Evolutionary conservation across 208 protist genomes (phyloP).

Genomic region (Crithidia thermophila): DNA sequence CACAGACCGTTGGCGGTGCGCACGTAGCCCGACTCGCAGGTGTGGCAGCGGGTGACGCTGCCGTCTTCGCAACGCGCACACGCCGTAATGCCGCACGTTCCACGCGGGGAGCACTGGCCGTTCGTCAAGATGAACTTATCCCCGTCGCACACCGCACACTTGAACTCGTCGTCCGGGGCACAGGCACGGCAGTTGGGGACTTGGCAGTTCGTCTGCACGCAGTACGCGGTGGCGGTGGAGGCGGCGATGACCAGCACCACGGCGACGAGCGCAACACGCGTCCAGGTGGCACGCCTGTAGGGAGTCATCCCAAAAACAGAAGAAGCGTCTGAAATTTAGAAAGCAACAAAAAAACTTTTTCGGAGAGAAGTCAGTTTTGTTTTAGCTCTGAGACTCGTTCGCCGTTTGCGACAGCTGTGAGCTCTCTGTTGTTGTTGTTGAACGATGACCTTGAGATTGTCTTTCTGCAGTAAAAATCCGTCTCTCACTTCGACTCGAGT

Average conservation of each 20-base stretch:
- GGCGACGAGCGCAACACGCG: too few relatives aligned
- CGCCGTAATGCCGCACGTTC: constrained; percentile 17
- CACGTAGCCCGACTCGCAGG: constrained; percentile 15
- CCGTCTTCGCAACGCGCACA: constrained; percentile 15
- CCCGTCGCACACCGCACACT: constrained; percentile 15
- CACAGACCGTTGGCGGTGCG: constrained; percentile 20
- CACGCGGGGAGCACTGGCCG: constrained; percentile 17
- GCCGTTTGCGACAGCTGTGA: too few relatives aligned
- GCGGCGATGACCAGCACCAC: not conserved
- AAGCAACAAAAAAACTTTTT: too few relatives aligned
- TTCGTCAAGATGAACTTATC: constrained; percentile 10
- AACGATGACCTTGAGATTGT: too few relatives aligned
- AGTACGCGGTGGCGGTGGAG: not conserved
- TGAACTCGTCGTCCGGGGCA: constrained; percentile 8
- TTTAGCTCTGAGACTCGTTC: too few relatives aligned
- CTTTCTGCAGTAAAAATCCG: too few relatives aligned
- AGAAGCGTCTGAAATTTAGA: too few relatives aligned
- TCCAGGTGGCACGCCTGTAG: too few relatives aligned
- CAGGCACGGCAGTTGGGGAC: constrained; percentile 24
- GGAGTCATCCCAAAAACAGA: too few relatives aligned
- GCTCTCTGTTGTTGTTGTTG: too few relatives aligned
- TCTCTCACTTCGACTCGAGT: too few relatives aligned
- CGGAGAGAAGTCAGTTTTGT: too few relatives aligned
- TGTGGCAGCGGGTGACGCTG: constrained; percentile 12
- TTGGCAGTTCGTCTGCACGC: not conserved